These are phyloP conservation scores for Scedosporium minutisporum DNA, from an alignment of 2,329 filamentous ascomycete genomes.

Conservation along the genomic window DNA sequence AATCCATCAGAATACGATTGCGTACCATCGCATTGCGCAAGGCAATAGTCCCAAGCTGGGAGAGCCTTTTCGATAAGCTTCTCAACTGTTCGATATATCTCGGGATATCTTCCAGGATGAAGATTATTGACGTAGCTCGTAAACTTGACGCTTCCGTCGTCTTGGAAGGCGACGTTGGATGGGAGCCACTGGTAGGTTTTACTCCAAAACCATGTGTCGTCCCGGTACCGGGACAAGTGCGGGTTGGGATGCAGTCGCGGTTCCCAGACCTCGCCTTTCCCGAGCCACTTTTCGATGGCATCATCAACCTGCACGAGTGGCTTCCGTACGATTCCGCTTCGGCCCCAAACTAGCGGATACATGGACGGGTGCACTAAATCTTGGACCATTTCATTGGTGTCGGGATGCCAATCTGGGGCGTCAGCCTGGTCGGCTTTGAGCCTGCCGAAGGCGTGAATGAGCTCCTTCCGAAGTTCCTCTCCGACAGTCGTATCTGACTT, in stretches of 20 bases:
- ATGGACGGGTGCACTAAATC: slow-evolving; percentile 49
- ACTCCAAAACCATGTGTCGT: slow-evolving; percentile 16
- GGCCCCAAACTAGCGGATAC: slow-evolving; percentile 48
- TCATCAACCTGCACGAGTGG: slow-evolving; percentile 24
- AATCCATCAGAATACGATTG: slow-evolving; percentile 14
- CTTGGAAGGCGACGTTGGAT: slow-evolving; percentile 27
- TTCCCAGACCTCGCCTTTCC: slow-evolving; percentile 15
- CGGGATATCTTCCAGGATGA: slow-evolving; percentile 22
- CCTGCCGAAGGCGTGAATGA: slow-evolving; percentile 11
- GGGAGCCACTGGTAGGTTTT: slow-evolving; percentile 19
- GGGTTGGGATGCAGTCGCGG: slow-evolving; percentile 2
- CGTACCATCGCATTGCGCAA: slow-evolving; percentile 27
- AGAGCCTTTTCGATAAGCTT: slow-evolving; percentile 24
- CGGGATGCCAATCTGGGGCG: slow-evolving; percentile 44
- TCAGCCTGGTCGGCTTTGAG: slow-evolving; percentile 9
- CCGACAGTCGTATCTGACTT: slow-evolving; percentile 16
- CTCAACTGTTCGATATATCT: slow-evolving; percentile 26
- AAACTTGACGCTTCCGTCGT: slow-evolving; percentile 22
- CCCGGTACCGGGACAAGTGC: not conserved
- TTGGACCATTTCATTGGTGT: slow-evolving; percentile 38
- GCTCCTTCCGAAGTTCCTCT: slow-evolving; percentile 1
- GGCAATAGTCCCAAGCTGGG: slow-evolving; percentile 37
- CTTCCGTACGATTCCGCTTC: slow-evolving; percentile 24
- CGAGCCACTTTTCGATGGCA: slow-evolving; percentile 14
- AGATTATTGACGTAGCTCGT: slow-evolving; percentile 38